These are phyloP conservation scores for Geoglossum cookeanum DNA, from an alignment of 2,329 filamentous ascomycete genomes.

Conservation along the genomic window DNA sequence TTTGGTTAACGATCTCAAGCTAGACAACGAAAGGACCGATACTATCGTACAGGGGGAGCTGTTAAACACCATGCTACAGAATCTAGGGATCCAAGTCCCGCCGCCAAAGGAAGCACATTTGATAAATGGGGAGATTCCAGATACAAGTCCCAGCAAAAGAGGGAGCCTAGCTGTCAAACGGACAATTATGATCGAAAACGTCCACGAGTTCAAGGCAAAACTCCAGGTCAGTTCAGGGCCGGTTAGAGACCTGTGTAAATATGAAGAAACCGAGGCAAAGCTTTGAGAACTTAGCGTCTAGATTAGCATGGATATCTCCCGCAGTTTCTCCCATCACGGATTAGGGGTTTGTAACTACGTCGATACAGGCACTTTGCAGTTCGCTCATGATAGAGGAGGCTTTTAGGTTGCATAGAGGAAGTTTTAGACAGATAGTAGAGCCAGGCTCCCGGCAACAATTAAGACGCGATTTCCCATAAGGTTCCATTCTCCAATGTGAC, in stretches of 20 bases:
- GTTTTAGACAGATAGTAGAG: neutral
- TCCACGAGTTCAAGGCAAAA: conserved; percentile 60
- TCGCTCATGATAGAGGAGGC: neutral
- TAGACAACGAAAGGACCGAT: conserved; percentile 30
- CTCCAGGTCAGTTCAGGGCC: conserved; percentile 56
- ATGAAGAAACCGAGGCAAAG: conserved; percentile 72
- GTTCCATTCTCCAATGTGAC: too few relatives aligned
- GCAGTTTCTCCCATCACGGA: neutral
- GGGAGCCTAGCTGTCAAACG: conserved; percentile 17
- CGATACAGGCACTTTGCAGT: neutral
- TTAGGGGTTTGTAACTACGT: neutral
- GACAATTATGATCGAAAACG: conserved; percentile 51
- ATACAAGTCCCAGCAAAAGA: conserved; percentile 8
- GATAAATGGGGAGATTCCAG: conserved; percentile 17
- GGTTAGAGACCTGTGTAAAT: conserved; percentile 59
- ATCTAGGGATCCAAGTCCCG: conserved; percentile 25
- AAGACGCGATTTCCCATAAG: neutral
- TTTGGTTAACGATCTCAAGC: conserved; percentile 27
- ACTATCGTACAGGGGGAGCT: conserved; percentile 31
- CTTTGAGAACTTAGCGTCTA: conserved; percentile 21
- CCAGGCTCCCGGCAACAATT: neutral
- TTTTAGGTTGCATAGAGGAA: neutral
- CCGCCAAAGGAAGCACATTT: conserved; percentile 15
- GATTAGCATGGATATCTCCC: neutral
- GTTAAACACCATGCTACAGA: conserved; percentile 25